Conservation (phyloP, 2,329 filamentous ascomycete species). For the Penicillium thymicola region DNA sequence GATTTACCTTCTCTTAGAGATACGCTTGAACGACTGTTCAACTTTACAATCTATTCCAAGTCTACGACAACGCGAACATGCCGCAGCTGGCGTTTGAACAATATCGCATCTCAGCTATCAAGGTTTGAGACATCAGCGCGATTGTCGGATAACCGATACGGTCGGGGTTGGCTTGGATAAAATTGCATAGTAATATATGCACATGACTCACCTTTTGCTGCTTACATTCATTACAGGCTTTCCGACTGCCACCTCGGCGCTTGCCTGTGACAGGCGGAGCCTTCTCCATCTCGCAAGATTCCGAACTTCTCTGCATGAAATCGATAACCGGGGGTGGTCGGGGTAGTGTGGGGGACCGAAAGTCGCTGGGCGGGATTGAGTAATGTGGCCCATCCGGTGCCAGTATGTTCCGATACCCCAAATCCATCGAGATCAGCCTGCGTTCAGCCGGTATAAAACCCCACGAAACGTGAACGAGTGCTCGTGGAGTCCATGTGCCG, state of each 20-base stretch:
- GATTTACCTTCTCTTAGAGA: constrained; percentile 55
- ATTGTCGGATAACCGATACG: background rate
- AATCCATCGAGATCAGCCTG: constrained; percentile 35
- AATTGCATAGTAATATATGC: constrained; percentile 6
- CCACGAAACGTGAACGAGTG: constrained; percentile 23
- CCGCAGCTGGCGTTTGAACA: constrained; percentile 59
- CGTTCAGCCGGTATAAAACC: constrained; percentile 31
- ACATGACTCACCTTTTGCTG: constrained; percentile 59
- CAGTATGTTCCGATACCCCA: constrained; percentile 35
- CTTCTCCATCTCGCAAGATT: constrained; percentile 39
- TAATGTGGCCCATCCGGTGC: constrained; percentile 33
- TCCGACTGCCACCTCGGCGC: constrained; percentile 40
- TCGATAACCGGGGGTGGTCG: constrained; percentile 31
- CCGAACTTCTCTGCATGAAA: constrained; percentile 32
- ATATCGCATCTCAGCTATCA: constrained; percentile 63
- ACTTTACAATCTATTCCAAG: constrained; percentile 62
- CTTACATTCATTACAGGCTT: constrained; percentile 65
- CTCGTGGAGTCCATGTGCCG: constrained; percentile 30
- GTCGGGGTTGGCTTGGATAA: background rate
- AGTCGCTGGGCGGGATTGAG: constrained; percentile 34
- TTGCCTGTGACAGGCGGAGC: constrained; percentile 48
- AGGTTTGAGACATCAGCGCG: constrained; percentile 15
- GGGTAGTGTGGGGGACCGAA: constrained; percentile 36
- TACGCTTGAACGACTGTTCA: constrained; percentile 63
- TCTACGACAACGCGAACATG: constrained; percentile 60